Percentiles rank a stretch among this genome's conserved stretches.
Evolutionary conservation across 768 basidiomycete species (phyloP).

Genomic region (Termitomyces sp.): DNA sequence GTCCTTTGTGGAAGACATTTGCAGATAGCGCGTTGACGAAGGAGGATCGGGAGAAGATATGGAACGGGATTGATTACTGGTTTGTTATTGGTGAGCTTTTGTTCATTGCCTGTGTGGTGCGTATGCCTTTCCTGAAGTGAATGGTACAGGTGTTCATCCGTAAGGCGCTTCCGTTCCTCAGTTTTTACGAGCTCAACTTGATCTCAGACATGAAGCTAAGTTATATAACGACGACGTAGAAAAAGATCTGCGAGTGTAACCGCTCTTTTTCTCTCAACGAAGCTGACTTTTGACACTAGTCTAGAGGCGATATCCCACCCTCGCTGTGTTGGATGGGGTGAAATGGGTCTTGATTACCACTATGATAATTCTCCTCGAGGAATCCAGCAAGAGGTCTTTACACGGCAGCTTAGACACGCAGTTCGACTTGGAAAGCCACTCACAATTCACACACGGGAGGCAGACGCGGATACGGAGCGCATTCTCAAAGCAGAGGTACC

Average conservation of each 20-base stretch:
- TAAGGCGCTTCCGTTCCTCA: constrained; percentile 25
- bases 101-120: background rate
- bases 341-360: constrained; percentile 85
- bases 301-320: constrained; percentile 74
- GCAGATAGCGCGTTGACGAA: constrained; percentile 62
- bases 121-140: background rate
- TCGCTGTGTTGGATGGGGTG: constrained; percentile 83
- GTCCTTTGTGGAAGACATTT: constrained; percentile 56
- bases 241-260: constrained; percentile 44
- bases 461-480: constrained; percentile 74
- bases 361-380: constrained; percentile 73
- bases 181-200: background rate
- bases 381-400: constrained; percentile 60
- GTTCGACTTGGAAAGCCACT: constrained; percentile 68
- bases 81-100: constrained; percentile 67
- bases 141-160: constrained; percentile 64
- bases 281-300: constrained; percentile 27
- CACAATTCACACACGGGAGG: constrained; percentile 84
- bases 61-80: constrained; percentile 74
- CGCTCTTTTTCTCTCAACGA: background rate
- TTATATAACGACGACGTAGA: constrained; percentile 65
- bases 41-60: constrained; percentile 41
- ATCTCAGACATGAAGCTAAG: constrained; percentile 61
- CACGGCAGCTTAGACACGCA: constrained; percentile 62
- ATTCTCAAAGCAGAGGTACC: constrained; percentile 78